A percentile compares a stretch with the other conserved stretches of the same genome.
phyloP scores from a whole-genome alignment of 176 grass and related monocot species.

The Typha latifolia region DNA sequence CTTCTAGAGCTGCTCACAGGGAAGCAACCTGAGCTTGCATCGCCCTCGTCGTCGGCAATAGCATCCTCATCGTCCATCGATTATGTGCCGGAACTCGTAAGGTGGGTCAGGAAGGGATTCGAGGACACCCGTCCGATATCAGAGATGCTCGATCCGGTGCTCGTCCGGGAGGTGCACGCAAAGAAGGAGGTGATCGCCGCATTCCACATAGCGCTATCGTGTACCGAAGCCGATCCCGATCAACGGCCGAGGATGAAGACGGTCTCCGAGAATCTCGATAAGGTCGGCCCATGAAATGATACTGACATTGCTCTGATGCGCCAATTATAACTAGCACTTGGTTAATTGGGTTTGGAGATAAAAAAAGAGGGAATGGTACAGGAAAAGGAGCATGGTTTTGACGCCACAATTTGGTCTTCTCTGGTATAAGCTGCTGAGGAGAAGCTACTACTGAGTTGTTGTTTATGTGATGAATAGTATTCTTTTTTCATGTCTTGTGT shows the following conservation, averaged over 20 bases:
- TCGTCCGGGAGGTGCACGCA: conserved; percentile 33
- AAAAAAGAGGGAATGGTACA: no score
- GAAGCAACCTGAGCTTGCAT: conserved; percentile 34
- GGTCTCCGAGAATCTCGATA: conserved; percentile 63
- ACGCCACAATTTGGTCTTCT: no score
- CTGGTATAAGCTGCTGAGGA: no score
- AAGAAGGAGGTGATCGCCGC: conserved; percentile 74
- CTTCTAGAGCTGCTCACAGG: conserved; percentile 71
- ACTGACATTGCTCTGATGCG: no score
- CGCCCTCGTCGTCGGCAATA: conserved; percentile 37
- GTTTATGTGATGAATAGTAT: no score
- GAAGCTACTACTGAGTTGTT: no score
- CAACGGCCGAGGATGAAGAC: conserved; percentile 73
- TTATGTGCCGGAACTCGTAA: conserved; percentile 58
- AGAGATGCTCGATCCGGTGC: conserved; percentile 50
- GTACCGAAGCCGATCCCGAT: conserved; percentile 48
- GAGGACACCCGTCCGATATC: conserved; percentile 43
- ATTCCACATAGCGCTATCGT: conserved; percentile 72
- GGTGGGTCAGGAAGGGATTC: conserved; percentile 65
- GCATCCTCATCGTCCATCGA: conserved; percentile 33
- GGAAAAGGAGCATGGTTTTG: no score
- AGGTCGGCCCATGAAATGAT: conserved; percentile 29
- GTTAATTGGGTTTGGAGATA: no score
- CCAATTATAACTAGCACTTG: no score
- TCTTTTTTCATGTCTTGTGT: no score